Evolutionary conservation across 2,329 filamentous ascomycete genomes (phyloP).

Genomic region (Ceratocystis albifundus): DNA sequence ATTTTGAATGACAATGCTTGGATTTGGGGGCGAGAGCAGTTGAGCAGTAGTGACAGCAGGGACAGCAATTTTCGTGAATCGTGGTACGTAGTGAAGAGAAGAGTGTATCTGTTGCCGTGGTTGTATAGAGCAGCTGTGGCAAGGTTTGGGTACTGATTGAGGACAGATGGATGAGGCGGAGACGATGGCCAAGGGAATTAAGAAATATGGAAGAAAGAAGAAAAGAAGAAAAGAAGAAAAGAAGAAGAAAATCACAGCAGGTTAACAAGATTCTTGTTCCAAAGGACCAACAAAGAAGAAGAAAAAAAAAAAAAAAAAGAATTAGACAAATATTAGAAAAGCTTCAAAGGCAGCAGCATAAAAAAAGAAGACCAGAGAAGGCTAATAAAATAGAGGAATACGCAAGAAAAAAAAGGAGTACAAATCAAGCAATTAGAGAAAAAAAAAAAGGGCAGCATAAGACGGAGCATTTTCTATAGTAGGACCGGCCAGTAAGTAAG

Average conservation of each 20-base stretch:
- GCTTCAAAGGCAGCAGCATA: not conserved
- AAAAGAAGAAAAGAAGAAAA: not conserved
- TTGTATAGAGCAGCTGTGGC: not conserved
- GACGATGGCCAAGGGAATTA: too few relatives aligned
- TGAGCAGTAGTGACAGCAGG: not conserved
- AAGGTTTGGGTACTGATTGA: not conserved
- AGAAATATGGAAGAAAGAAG: not conserved
- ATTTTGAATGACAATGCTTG: not conserved
- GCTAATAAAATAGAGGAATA: not conserved
- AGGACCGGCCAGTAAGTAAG: not conserved
- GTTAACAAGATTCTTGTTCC: not conserved
- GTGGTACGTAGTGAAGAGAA: not conserved
- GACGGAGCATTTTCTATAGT: not conserved
- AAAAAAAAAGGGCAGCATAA: not conserved
- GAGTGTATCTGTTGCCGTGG: not conserved
- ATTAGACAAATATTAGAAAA: not conserved
- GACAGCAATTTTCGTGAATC: constrained; percentile 9
- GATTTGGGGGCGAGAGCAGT: not conserved
- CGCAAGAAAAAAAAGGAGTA: not conserved
- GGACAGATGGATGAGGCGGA: not conserved
- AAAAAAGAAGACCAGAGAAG: not conserved
- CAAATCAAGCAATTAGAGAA: not conserved
- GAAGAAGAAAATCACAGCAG: not conserved
- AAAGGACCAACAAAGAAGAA: not conserved
- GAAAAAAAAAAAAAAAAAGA: not conserved